Conservation (phyloP, 2,329 filamentous ascomycete species). For the Fusarium concolor region DNA sequence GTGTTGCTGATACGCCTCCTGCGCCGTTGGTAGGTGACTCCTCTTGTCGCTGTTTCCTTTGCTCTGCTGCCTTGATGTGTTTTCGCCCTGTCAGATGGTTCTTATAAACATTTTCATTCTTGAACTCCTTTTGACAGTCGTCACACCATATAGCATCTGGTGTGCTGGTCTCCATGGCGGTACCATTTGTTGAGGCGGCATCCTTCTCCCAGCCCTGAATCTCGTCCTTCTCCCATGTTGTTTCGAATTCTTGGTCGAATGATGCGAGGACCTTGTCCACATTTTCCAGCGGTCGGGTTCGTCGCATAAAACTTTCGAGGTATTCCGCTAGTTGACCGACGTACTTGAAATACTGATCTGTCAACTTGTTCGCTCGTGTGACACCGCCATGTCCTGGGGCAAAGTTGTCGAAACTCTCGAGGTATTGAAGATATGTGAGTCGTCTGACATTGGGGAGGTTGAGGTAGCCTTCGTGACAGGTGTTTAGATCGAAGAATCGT, state of each 20-base stretch:
- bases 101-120: constrained; percentile 94
- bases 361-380: constrained; percentile 86
- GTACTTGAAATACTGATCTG: constrained; percentile 92
- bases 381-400: constrained; percentile 77
- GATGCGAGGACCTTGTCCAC: constrained; percentile 79
- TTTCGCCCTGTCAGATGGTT: constrained; percentile 91
- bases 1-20: constrained; percentile 56
- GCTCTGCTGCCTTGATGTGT: constrained; percentile 85
- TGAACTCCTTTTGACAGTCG: constrained; percentile 94
- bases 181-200: constrained; percentile 50
- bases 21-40: constrained; percentile 49
- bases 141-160: constrained; percentile 85
- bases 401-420: constrained; percentile 92
- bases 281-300: constrained; percentile 87
- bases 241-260: constrained; percentile 87
- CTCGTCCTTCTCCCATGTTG: constrained; percentile 82
- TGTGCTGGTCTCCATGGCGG: constrained; percentile 49
- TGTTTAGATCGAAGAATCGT: constrained; percentile 89
- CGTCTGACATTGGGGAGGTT: constrained; percentile 90
- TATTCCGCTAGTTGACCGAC: constrained; percentile 83
- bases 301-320: constrained; percentile 86
- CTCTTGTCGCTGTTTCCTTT: constrained; percentile 63
- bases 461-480: constrained; percentile 86
- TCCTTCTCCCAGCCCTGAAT: constrained; percentile 82
- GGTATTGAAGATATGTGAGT: constrained; percentile 89